Conservation (phyloP, 1,284 basidiomycete genomes). For the Rhodotorula sp. region DNA sequence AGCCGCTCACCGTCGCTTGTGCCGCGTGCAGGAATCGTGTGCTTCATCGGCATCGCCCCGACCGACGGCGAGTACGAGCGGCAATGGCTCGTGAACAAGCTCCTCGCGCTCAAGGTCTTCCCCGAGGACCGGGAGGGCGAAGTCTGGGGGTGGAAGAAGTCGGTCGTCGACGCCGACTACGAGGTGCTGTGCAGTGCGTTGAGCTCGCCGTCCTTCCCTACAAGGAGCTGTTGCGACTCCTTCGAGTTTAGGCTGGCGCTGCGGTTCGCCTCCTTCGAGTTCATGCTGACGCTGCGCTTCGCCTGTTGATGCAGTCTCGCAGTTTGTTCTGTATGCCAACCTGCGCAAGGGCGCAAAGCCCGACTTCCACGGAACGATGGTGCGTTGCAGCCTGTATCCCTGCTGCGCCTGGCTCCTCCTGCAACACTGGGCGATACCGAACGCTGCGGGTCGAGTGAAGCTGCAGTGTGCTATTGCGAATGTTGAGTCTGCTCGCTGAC, state of each 20-base stretch:
- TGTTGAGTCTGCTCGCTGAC: neutral
- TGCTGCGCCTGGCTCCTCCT: too few relatives aligned
- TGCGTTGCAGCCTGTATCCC: neutral
- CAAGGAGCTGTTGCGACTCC: neutral
- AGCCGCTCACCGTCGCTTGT: neutral
- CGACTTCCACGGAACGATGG: conserved; percentile 45
- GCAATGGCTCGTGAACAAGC: conserved; percentile 32
- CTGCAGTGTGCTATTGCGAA: too few relatives aligned
- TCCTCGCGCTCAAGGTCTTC: conserved; percentile 33
- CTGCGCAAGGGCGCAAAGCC: conserved; percentile 43
- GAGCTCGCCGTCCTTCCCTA: neutral
- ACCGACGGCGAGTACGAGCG: conserved; percentile 29
- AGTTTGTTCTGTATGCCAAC: conserved; percentile 43
- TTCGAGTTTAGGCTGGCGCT: too few relatives aligned
- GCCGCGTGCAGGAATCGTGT: conserved; percentile 9
- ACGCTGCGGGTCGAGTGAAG: too few relatives aligned
- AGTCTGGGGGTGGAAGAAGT: conserved; percentile 40
- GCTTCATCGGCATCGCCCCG: conserved; percentile 37
- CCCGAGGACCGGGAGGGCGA: conserved; percentile 30
- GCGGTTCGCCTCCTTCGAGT: too few relatives aligned
- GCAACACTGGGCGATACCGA: too few relatives aligned
- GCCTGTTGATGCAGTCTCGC: conserved; percentile 28
- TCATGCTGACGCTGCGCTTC: too few relatives aligned
- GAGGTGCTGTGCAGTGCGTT: conserved; percentile 39
- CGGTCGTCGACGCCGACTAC: conserved; percentile 27